Base-by-base conservation (phyloP, 768 basidiomycete genomes). In the Panus rudis region DNA sequence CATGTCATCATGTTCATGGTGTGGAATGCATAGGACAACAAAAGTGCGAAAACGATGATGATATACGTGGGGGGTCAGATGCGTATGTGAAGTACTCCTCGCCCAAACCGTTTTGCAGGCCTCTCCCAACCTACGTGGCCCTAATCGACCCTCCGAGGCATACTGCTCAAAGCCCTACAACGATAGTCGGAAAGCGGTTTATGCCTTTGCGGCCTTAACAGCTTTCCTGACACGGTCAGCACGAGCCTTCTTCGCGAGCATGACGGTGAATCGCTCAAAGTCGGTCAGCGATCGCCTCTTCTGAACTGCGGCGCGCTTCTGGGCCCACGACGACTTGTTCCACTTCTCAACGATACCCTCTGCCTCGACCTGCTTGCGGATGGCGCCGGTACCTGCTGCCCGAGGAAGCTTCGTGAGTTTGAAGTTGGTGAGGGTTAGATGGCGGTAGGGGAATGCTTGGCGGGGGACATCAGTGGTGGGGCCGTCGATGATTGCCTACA, bases 401-500 rank as follows among this genome's bases (percentile, higher is more conserved):
- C 92, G 91, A 60, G 93, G 91, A 38, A 99, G 81, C 48, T 78
- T 78, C 49, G 79, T 76, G 54, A 97, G 72, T 54, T 78, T 71
- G 65, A 92, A 72, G 45, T 88, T 84, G 19, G 92, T 97, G 60
- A 99, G 86, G 61, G 82, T 78, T 57, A 97, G 75, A 69, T 96
- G 84, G 63, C 86, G 86, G 81, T 86, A 97, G 52, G 89, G 79
- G 73, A 81, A 88, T 21, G 85, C 61, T 68, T 96, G 94, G 57
- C 96, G 90, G 54, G 94, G 84, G 42, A 99, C 93, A 49, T 75
- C 79, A 46, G 92, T 91, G 26, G 78, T 76, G 42, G 96, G 93
- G 35, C 93, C 93, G 67, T 98, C 94, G 59, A 98, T 80, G 62
- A 99, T 79, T 25, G 93, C 94, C 94, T 98, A 57, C 0, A 19